Percentiles rank a stretch among this genome's conserved stretches.
phyloP scores from a whole-genome alignment of 495 filamentous ascomycete species.

The Neurospora sp. region DNA sequence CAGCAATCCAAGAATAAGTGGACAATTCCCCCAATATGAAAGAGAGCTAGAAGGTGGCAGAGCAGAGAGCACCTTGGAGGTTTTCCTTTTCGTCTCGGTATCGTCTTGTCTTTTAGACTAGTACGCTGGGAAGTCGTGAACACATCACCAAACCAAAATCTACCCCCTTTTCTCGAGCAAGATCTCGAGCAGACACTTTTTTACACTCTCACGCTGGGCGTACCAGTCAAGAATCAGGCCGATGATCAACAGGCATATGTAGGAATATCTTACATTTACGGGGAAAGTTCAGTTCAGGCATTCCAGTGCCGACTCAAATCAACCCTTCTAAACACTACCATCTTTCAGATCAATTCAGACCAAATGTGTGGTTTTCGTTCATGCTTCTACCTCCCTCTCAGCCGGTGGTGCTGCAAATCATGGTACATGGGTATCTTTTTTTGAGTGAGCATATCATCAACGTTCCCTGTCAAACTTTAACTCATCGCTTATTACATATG shows the following conservation, averaged over 20 bases:
- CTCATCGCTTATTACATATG: neutral
- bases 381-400: neutral
- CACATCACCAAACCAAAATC: conserved; percentile 29
- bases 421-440: neutral
- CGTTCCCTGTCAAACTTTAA: neutral
- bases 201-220: neutral
- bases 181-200: neutral
- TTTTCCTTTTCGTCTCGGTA: conserved; percentile 28
- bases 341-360: neutral
- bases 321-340: neutral
- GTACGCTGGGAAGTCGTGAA: conserved; percentile 28
- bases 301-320: neutral
- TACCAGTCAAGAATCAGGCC: neutral
- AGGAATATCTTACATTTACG: neutral
- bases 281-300: neutral
- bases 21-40: conserved; percentile 25
- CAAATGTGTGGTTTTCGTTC: neutral
- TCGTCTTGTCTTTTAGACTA: conserved; percentile 41
- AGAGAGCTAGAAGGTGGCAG: conserved; percentile 21
- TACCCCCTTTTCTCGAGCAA: conserved; percentile 15
- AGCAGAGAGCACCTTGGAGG: conserved; percentile 33
- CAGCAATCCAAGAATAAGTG: conserved; percentile 22
- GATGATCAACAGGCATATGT: neutral
- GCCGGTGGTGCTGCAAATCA: neutral
- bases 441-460: neutral